phyloP scores from a whole-genome alignment of 257 asterid species.

The Scutellaria barbata region DNA sequence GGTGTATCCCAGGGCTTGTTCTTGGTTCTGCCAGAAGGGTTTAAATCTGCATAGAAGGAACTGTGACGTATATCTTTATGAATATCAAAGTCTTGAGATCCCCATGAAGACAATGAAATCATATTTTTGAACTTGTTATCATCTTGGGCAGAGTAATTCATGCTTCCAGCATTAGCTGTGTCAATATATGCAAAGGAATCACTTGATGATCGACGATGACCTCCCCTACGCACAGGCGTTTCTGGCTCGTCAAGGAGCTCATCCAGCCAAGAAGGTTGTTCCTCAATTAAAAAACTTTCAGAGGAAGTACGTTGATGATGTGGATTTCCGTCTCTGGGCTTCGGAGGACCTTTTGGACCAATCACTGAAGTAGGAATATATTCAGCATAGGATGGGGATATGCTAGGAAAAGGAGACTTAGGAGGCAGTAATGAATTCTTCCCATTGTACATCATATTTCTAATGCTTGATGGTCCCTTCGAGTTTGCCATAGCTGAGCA shows the following conservation, averaged over 20 bases:
- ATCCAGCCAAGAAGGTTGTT: slow-evolving; percentile 92
- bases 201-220: slow-evolving; percentile 96
- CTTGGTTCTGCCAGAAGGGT: slow-evolving; percentile 51
- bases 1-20: slow-evolving; percentile 66
- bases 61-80: slow-evolving; percentile 53
- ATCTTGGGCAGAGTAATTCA: slow-evolving; percentile 57
- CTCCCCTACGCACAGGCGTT: slow-evolving; percentile 82
- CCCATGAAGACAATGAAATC: slow-evolving; percentile 64
- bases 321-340: slow-evolving; percentile 61
- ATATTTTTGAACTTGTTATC: slow-evolving; percentile 54
- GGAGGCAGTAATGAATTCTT: slow-evolving; percentile 86
- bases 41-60: slow-evolving; percentile 55
- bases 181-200: slow-evolving; percentile 87
- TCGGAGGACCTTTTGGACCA: slow-evolving; percentile 57
- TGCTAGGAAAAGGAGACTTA: slow-evolving; percentile 82
- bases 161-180: slow-evolving; percentile 42
- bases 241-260: slow-evolving; percentile 95
- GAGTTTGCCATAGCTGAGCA: slow-evolving; percentile 68
- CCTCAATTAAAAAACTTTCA: slow-evolving; percentile 76
- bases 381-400: slow-evolving; percentile 67
- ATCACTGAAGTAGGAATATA: slow-evolving; percentile 59
- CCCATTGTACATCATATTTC: slow-evolving; percentile 71
- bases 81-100: slow-evolving; percentile 67
- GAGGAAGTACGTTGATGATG: slow-evolving; percentile 92
- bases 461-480: slow-evolving; percentile 73